Percentiles rank a stretch among this genome's conserved stretches.
Conservation (phyloP, 2,329 filamentous ascomycete species). For the Chaetomium sp. region DNA sequence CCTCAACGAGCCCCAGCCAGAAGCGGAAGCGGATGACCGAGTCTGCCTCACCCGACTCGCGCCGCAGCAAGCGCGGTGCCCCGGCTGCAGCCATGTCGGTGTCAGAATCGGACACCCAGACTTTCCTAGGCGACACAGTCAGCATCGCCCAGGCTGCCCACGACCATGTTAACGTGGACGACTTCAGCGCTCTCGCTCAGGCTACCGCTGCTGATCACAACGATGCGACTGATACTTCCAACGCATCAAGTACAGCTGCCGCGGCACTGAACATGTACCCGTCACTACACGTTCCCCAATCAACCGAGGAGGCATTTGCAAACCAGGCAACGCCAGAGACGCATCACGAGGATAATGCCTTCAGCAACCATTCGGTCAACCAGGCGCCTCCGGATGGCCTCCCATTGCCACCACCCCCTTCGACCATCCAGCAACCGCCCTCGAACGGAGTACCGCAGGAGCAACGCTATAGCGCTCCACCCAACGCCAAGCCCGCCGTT, state of each 20-base stretch:
- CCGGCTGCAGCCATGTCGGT: constrained; percentile 51
- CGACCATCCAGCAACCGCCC: constrained; percentile 36
- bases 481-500: constrained; percentile 73
- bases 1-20: constrained; percentile 49
- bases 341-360: constrained; percentile 42
- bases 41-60: constrained; percentile 51
- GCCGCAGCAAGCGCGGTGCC: constrained; percentile 54
- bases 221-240: constrained; percentile 50
- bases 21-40: constrained; percentile 60
- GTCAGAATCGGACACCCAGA: constrained; percentile 45
- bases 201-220: constrained; percentile 54
- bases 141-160: constrained; percentile 48
- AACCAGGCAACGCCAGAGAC: constrained; percentile 49
- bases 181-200: constrained; percentile 60
- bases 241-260: constrained; percentile 61
- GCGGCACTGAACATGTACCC: constrained; percentile 62
- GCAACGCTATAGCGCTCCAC: constrained; percentile 47
- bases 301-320: constrained; percentile 62
- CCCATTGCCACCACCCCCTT: constrained; percentile 28
- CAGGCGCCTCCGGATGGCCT: constrained; percentile 41
- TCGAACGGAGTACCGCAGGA: constrained; percentile 46
- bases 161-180: constrained; percentile 51
- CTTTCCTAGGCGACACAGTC: constrained; percentile 59
- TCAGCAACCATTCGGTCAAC: constrained; percentile 41
- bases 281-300: constrained; percentile 58